Evolutionary conservation across 768 basidiomycete genomes (phyloP), one percentile per base, ranked within the genome.

Genomic region (Cyclocybe aegerita): DNA sequence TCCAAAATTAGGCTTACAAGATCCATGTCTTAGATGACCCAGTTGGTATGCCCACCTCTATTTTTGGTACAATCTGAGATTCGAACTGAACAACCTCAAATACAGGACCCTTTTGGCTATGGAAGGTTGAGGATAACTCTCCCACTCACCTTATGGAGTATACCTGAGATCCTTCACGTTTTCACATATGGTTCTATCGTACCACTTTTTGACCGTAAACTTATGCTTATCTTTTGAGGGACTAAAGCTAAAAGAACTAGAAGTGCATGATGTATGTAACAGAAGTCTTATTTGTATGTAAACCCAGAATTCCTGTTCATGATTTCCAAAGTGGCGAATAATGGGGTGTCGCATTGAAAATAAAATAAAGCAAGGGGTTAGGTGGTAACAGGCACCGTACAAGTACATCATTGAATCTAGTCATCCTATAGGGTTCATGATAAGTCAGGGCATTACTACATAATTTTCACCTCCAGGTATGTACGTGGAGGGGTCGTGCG

Each of bases 21-120:
- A 16, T 41, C 10, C 31, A 17, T 55, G 31, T 46, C 31, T n/a
- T 45, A 81, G 82, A 76, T 34, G 87, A 89, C 61, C 86, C 85
- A 23, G 80, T 77, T 44, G 86, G 85, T 87, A 62, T 41, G 61
- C 39, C 3, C 40, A n/a, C 16, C 33, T 9, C 39, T 17, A 17
- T 30, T 38, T 23, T 23, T 11, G 9, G 9, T 35, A 5, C 37
- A 7, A 7, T 31, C 12, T 7, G 33, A 29, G 39, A 11, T 23
- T 43, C 4, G 50, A 17, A 36, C 35, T 52, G 12, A 45, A 30
- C 32, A 30, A 9, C 31, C 16, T 12, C 37, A 41, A 29, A 33
- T 10, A 9, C 55, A 86, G 85, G 85, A 38, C 85, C 86, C 2
- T 88, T 86, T 61, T 88, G 85, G 86, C 71, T 88, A 56, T 85